phyloP scores from a whole-genome alignment of 2,329 filamentous ascomycete genomes.

The Xylaria sp. region DNA sequence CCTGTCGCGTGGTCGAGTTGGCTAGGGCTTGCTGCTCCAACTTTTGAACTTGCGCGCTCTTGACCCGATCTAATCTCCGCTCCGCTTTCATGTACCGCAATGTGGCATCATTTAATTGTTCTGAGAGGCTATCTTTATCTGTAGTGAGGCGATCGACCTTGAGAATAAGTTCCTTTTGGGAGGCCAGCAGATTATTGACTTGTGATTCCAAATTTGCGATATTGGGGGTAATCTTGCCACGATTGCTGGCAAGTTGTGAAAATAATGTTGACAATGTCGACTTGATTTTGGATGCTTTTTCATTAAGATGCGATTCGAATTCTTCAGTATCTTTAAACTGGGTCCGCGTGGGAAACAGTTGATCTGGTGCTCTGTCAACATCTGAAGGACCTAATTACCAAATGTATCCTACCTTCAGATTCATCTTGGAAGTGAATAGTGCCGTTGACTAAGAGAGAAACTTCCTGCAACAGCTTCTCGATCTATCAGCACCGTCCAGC shows the following conservation, averaged over 20 bases:
- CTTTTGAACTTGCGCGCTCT: conserved; percentile 90
- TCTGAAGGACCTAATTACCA: conserved; percentile 2
- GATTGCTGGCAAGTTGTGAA: conserved; percentile 61
- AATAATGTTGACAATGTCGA: conserved; percentile 78
- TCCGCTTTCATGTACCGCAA: conserved; percentile 94
- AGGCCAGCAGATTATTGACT: conserved; percentile 78
- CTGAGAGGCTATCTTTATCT: conserved; percentile 86
- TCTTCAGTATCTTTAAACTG: conserved; percentile 71
- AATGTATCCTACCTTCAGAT: conserved; percentile 54
- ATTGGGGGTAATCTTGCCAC: conserved; percentile 71
- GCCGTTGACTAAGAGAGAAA: conserved; percentile 68
- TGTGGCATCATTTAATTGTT: conserved; percentile 88
- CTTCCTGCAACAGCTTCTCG: conserved; percentile 70
- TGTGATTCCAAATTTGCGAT: conserved; percentile 78
- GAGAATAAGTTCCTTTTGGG: conserved; percentile 82
- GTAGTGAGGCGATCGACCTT: conserved; percentile 79
- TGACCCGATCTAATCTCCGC: conserved; percentile 89
- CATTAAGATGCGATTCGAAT: conserved; percentile 85
- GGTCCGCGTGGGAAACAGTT: conserved; percentile 67
- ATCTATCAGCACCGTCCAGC: conserved; percentile 18
- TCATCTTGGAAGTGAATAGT: conserved; percentile 57
- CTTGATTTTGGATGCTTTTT: conserved; percentile 80
- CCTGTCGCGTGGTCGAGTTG: conserved; percentile 65
- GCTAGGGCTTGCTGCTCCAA: conserved; percentile 89
- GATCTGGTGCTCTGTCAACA: conserved; percentile 55